Base-by-base conservation (phyloP, 2,329 filamentous ascomycete genomes). In the Chaetoscypha palmicola region DNA sequence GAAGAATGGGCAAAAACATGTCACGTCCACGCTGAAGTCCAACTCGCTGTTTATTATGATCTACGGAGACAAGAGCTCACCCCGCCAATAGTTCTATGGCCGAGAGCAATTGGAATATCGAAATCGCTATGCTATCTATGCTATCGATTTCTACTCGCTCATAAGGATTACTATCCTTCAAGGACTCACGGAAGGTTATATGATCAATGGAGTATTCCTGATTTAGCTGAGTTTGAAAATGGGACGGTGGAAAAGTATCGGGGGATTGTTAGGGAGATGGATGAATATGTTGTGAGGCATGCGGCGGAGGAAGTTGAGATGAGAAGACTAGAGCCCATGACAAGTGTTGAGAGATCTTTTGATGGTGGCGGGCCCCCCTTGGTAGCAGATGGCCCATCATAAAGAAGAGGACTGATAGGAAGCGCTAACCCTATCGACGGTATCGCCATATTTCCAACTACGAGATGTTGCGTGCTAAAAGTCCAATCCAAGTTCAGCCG, bases 51-150 rank as follows among this genome's bases (percentile, higher is more conserved):
- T 5, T 32, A 46, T 33, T 49, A 49, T 38, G 47, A 49, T 19
- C 37, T 46, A 3, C 3, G 24, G 3, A 32, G 8, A 24, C 41
- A 31, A 20, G 3, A n/a, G 4, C 24, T 28, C 24, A 31, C 2
- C 17, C 3, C 36, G 23, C 17, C 19, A 24, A 10, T 32, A 7
- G 32, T 37, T 19, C 22, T 31, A 5, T 17, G 12, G 16, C 43
- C 43, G 21, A 40, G 43, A 34, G 23, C 22, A n/a, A 49, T 49
- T 12, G 47, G 47, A 3, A 41, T 41, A 3, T 49, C 47, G 0
- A 49, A 49, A 14, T 49, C 28, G 20, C 43, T 49, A 3, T 49
- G 47, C 17, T 49, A 41, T n/a, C 43, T 49, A n/a, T 49, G 47
- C 12, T 49, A 38, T 17, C 47, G 38, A 2, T 49, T 46, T 16